phyloP scores from a whole-genome alignment of 2,329 filamentous ascomycete species.

The Clonostachys byssicola region DNA sequence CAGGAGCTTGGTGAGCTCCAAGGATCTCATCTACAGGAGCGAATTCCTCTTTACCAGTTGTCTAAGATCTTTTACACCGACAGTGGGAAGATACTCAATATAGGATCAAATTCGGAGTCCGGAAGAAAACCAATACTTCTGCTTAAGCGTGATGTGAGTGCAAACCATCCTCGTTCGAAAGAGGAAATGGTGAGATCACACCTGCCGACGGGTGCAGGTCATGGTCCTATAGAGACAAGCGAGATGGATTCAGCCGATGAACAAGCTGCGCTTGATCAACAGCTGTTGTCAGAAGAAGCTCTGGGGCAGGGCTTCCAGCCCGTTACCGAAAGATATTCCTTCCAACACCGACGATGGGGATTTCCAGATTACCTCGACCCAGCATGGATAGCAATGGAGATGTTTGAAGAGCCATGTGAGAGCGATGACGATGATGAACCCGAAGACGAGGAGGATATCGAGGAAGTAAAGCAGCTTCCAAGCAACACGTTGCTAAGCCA shows the following conservation, averaged over 20 bases:
- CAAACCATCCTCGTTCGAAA: neutral
- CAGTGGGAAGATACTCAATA: constrained; percentile 84
- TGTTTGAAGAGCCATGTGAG: constrained; percentile 52
- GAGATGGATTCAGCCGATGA: constrained; percentile 14
- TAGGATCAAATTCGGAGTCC: constrained; percentile 49
- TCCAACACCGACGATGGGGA: constrained; percentile 6
- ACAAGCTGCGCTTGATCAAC: constrained; percentile 41
- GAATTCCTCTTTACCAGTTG: constrained; percentile 53
- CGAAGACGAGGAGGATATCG: constrained; percentile 24
- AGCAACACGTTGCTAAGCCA: no score
- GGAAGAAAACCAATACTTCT: constrained; percentile 25
- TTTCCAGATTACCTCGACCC: constrained; percentile 75
- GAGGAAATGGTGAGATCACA: neutral
- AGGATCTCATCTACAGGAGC: constrained; percentile 45
- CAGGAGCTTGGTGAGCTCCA: constrained; percentile 25
- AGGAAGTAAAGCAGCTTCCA: constrained; percentile 16
- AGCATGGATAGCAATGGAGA: constrained; percentile 89
- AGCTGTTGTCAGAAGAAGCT: constrained; percentile 20
- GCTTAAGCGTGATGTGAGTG: constrained; percentile 19
- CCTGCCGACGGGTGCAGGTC: neutral
- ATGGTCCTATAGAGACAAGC: neutral
- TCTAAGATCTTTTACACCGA: constrained; percentile 94
- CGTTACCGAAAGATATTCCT: no score
- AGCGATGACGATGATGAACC: constrained; percentile 38
- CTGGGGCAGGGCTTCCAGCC: constrained; percentile 7